Conservation (phyloP, 495 filamentous ascomycete species). For the Annulohypoxylon moriforme region DNA sequence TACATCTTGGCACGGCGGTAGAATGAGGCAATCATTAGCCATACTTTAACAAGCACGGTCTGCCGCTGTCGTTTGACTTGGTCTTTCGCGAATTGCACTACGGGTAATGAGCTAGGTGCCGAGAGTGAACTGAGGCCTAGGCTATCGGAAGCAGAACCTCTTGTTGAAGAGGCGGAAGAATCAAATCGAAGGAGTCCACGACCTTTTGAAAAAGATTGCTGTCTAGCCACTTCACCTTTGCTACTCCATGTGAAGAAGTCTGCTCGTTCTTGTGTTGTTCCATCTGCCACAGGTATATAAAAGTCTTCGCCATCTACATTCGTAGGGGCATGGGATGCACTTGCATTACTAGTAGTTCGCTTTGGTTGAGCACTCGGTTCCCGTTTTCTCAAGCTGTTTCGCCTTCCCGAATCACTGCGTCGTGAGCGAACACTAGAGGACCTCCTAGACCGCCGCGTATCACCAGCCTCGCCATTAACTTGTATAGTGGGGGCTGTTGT, state of each 20-base stretch:
- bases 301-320: conserved; percentile 54
- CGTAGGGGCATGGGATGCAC: conserved; percentile 45
- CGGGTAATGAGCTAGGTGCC: conserved; percentile 53
- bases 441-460: conserved; percentile 49
- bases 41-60: conserved; percentile 77
- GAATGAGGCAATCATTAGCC: conserved; percentile 87
- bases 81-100: conserved; percentile 61
- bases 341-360: conserved; percentile 49
- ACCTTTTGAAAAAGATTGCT: conserved; percentile 46
- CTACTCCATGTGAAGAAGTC: conserved; percentile 52
- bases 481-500: conserved; percentile 51
- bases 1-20: conserved; percentile 84
- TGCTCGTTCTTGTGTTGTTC: conserved; percentile 39
- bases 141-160: conserved; percentile 37
- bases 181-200: conserved; percentile 48
- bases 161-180: conserved; percentile 45
- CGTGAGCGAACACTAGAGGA: conserved; percentile 50
- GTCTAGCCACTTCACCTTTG: conserved; percentile 42
- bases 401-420: conserved; percentile 56
- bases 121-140: conserved; percentile 44
- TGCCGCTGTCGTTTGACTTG: conserved; percentile 68
- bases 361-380: conserved; percentile 55
- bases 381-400: conserved; percentile 59
- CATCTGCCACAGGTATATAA: conserved; percentile 53
- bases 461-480: conserved; percentile 49